Evolutionary conservation across 2,329 filamentous ascomycete species (phyloP).

Genomic region (Scytalidium lignicola): DNA sequence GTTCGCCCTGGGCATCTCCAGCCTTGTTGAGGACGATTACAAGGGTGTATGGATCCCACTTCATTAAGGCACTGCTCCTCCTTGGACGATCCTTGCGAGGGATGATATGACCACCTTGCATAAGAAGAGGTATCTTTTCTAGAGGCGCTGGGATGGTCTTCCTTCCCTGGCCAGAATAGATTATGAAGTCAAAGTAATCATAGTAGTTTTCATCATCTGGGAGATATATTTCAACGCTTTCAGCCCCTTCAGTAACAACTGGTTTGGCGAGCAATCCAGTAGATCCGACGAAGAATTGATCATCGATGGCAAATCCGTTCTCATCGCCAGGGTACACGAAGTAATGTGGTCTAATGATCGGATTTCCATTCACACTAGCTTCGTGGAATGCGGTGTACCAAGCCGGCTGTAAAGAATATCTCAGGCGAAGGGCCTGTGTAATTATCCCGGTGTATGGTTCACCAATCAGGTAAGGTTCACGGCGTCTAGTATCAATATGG

Average conservation of each 20-base stretch:
- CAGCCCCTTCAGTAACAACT: conserved; percentile 71
- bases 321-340: conserved; percentile 87
- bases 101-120: conserved; percentile 90
- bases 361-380: conserved; percentile 74
- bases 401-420: conserved; percentile 82
- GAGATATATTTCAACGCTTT: conserved; percentile 74
- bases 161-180: conserved; percentile 66
- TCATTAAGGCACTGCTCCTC: conserved; percentile 83
- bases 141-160: conserved; percentile 69
- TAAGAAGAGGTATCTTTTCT: conserved; percentile 81
- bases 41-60: conserved; percentile 90
- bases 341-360: conserved; percentile 87
- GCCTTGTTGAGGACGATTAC: conserved; percentile 67
- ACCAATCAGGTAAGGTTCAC: conserved; percentile 84
- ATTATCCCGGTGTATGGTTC: conserved; percentile 84
- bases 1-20: conserved; percentile 69
- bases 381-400: conserved; percentile 98
- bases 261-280: conserved; percentile 93
- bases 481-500: conserved; percentile 90
- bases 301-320: conserved; percentile 79
- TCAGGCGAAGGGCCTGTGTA: conserved; percentile 77
- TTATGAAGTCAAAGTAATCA: conserved; percentile 86
- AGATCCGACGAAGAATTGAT: conserved; percentile 86
- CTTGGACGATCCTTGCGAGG: conserved; percentile 84
- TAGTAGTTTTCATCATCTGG: conserved; percentile 88